phyloP scores from a whole-genome alignment of 257 asterid genomes.

The Cordia subcordata region DNA sequence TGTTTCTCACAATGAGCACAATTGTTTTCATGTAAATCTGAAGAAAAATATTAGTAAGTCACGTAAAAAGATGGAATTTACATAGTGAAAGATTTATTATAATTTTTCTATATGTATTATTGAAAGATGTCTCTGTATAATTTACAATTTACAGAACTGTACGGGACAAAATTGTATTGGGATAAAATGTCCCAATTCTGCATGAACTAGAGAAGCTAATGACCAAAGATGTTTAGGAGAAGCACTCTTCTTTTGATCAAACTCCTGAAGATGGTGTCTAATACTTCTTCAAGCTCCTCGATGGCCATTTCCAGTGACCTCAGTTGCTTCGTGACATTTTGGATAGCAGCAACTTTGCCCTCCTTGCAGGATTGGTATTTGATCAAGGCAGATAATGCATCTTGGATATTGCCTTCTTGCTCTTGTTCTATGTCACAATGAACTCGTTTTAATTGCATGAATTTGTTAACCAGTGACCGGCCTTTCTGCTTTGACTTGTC shows the following conservation, averaged over 20 bases:
- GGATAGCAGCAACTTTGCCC: neutral
- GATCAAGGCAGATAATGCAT: slow-evolving; percentile 1
- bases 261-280: slow-evolving; percentile 4
- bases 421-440: neutral
- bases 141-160: too few species aligned
- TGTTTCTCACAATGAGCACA: too few species aligned
- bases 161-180: too few species aligned
- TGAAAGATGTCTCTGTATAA: too few species aligned
- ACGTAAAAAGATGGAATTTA: too few species aligned
- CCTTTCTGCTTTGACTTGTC: neutral
- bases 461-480: slow-evolving; percentile 31
- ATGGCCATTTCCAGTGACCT: neutral
- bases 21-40: too few species aligned
- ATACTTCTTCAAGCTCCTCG: neutral
- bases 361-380: slow-evolving; percentile 2
- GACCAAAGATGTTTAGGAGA: slow-evolving; percentile 6
- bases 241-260: slow-evolving; percentile 6
- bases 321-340: slow-evolving; percentile 23
- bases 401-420: slow-evolving; percentile 1
- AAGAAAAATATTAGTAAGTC: too few species aligned
- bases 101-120: too few species aligned
- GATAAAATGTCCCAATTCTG: too few species aligned
- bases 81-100: too few species aligned
- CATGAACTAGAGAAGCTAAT: neutral
- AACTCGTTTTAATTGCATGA: slow-evolving; percentile 9